Percentiles rank a stretch among this genome's conserved stretches.
phyloP scores from a whole-genome alignment of 441 rosid species.

The Raphanus hybrid region DNA sequence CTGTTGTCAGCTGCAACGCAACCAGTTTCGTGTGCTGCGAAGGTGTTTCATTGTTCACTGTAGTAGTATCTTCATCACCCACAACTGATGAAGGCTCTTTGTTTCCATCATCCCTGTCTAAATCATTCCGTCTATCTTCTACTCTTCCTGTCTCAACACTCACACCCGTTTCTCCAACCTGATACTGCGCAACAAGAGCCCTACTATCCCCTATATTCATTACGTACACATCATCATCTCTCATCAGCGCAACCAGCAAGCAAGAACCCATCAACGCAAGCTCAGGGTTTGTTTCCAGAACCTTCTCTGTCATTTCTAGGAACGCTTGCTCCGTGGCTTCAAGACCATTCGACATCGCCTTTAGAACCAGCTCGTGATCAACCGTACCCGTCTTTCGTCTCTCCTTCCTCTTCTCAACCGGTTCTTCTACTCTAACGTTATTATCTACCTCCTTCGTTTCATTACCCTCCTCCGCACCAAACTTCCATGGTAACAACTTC shows the following conservation, averaged over 20 bases:
- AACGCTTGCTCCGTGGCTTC: conserved; percentile 82
- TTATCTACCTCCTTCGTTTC: conserved; percentile 53
- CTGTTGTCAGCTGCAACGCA: too few species aligned
- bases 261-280: conserved; percentile 98
- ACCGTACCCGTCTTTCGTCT: conserved; percentile 77
- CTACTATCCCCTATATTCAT: conserved; percentile 99
- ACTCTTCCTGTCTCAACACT: too few species aligned
- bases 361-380: conserved; percentile 77
- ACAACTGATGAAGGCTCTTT: too few species aligned
- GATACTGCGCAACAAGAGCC: conserved; percentile 88
- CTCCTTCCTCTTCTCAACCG: conserved; percentile 52
- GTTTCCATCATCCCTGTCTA: too few species aligned
- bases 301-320: conserved; percentile 93
- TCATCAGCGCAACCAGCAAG: conserved; percentile 86
- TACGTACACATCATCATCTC: conserved; percentile 92
- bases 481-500: conserved; percentile 79
- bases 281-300: conserved; percentile 85
- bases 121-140: too few species aligned
- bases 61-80: too few species aligned
- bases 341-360: conserved; percentile 84
- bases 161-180: conserved; percentile 39
- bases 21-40: too few species aligned
- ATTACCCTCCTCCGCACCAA: conserved; percentile 63
- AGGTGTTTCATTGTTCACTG: too few species aligned
- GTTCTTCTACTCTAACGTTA: conserved; percentile 54